These are phyloP conservation scores for Incumbomyces delicatus DNA, from an alignment of 2,329 filamentous ascomycete species.

Conservation along the genomic window DNA sequence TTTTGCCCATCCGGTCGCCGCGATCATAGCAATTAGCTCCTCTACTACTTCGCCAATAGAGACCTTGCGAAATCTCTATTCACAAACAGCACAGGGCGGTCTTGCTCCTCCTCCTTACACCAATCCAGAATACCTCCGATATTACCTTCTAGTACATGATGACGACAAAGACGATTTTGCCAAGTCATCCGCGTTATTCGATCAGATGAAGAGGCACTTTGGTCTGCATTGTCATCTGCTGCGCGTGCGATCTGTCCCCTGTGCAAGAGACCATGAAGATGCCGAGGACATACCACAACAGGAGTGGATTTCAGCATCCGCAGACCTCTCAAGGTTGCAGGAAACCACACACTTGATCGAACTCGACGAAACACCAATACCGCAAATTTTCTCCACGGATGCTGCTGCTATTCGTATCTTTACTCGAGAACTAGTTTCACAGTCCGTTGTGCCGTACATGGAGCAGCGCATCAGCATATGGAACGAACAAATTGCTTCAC, in stretches of 20 bases:
- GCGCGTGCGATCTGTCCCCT: conserved; percentile 72
- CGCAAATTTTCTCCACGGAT: conserved; percentile 86
- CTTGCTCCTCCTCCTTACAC: conserved; percentile 73
- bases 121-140: conserved; percentile 81
- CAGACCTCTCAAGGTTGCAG: conserved; percentile 69
- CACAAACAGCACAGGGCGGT: conserved; percentile 69
- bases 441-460: conserved; percentile 93
- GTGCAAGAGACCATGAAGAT: conserved; percentile 83
- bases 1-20: conserved; percentile 87
- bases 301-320: conserved; percentile 80
- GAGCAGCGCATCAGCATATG: conserved; percentile 81
- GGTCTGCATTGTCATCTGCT: conserved; percentile 91
- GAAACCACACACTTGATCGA: conserved; percentile 46
- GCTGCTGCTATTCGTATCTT: conserved; percentile 79
- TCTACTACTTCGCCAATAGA: conserved; percentile 75
- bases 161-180: conserved; percentile 90
- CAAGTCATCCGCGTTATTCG: conserved; percentile 80
- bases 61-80: conserved; percentile 72
- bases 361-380: conserved; percentile 57
- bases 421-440: conserved; percentile 86
- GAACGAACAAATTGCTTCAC: conserved; percentile 95
- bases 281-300: conserved; percentile 69
- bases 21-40: conserved; percentile 90
- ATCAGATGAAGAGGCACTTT: conserved; percentile 98
- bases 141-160: conserved; percentile 93